Base-by-base conservation (phyloP, 1,284 basidiomycete genomes). In the Irpex sp. region DNA sequence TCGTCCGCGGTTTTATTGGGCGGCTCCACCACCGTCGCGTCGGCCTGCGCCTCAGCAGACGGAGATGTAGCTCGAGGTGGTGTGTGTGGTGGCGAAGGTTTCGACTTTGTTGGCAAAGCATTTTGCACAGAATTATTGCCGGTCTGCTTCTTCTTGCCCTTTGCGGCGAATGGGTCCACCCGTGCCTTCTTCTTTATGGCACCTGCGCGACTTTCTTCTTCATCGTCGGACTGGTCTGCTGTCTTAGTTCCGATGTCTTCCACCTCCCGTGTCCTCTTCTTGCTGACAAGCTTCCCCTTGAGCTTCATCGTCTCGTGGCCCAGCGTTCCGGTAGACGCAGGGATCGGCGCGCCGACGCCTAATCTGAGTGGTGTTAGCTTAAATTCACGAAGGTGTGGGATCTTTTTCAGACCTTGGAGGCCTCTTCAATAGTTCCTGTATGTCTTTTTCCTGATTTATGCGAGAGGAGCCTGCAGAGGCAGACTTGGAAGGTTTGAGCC, bases 301-400 rank as follows among this genome's bases (percentile, higher is more conserved):
- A 92, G 78, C 63, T 82, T 83, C 11, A 81, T 81, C 26, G 80
- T 76, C 62, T 88, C 88, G 48, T 83, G 70, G 54, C 70, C 64
- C 31, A 69, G 76, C 9, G 78, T 68, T 59, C 67, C 76, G 19
- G 80, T 74, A 1, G 76, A 73, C 57, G 82, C 82, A 15, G 87
- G 83, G 34, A 85, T 75, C 47, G 83, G 71, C 51, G 87, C 87
- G 44, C 89, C 89, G 9, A 92, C 88, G 64, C 89, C 89, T 62
- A 92, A 76, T 70, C 89, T 92, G 67, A 55, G 55, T 66, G 58
- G 47, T 62, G 49, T 60, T 57, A 68, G 55, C 60, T 61, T 48
- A 59, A 59, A 60, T 49, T 59, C 21, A 47, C 38, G 26, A 54
- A 26, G 47, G 37, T 34, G 60, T 34, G 19, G 31, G 61, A 60